Evolutionary conservation across 441 rosid species (phyloP).

Genomic region (Gossypium trilobum): DNA sequence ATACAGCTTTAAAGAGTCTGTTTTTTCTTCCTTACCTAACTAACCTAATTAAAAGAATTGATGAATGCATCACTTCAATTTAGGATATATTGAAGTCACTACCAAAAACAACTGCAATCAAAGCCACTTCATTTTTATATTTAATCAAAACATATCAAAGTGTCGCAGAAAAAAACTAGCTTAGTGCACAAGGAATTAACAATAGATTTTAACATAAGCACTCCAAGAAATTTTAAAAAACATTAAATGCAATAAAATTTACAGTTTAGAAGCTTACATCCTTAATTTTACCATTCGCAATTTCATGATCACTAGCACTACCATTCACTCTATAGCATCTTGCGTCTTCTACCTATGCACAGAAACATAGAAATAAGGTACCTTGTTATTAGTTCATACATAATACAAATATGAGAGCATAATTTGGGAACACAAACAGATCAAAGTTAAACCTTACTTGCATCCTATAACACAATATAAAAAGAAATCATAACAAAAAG

Average conservation of each 20-base stretch:
- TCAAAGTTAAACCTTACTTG: not conserved
- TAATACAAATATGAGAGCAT: not conserved
- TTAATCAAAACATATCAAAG: not conserved
- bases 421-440: not conserved
- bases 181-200: not conserved
- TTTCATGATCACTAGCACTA: not conserved
- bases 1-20: not conserved
- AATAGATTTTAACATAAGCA: not conserved
- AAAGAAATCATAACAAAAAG: not conserved
- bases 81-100: not conserved
- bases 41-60: not conserved
- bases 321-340: slow-evolving; percentile 12
- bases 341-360: slow-evolving; percentile 17
- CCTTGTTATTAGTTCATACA: not conserved
- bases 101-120: not conserved
- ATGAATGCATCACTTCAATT: not conserved
- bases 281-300: slow-evolving; percentile 4
- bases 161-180: not conserved
- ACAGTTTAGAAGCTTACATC: slow-evolving; percentile 2
- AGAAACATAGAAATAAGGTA: not conserved
- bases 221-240: not conserved
- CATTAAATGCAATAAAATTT: not conserved
- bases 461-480: not conserved
- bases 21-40: not conserved
- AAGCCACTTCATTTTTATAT: not conserved